Base-by-base conservation (phyloP, 2,329 filamentous ascomycete species). In the Parastagonospora avenae region DNA sequence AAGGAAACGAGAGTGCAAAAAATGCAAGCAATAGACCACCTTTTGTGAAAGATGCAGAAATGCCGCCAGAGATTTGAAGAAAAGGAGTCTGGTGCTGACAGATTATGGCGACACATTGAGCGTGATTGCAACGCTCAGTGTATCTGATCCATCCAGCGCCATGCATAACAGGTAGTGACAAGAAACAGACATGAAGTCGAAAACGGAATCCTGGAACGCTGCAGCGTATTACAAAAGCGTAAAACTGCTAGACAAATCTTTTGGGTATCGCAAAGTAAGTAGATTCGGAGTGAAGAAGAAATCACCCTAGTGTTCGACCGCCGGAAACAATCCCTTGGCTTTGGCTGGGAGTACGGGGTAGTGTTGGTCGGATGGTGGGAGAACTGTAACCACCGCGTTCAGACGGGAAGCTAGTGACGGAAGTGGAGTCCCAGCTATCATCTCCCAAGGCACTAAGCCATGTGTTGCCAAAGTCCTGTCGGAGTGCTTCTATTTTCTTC, bases 381-480 rank as follows among this genome's bases (percentile, higher is more conserved):
- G 72, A 70, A 42, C 52, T 64, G 42, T 67, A 71, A 10, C 60
- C 64, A 30, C 19, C 19, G 19, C 61, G 63, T 24, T 71, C 66
- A 2, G 66, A 68, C 19, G 68, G 62, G 40, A 71, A 72, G 45
- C 62, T 67, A 8, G 59, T 62, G 37, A 71, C 63, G 1, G 66
- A 61, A 11, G 65, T 62, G 10, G 61, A 54, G 43, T 81, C 77
- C 78, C 82, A 83, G 30, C 74, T 80, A 71, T 94, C 90, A 64
- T 96, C 92, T 53, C 89, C 89, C 43, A 97, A 79, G 11, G 90
- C 91, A 56, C 87, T 92, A 33, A 99, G 82, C 82, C 96, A 99
- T 32, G 87, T 89, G 63, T 87, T 91, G 29, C 92, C 92, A 59
- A 96, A 87, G 66, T 93, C 91, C 66, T 88, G 88, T 54, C 92